Percentiles rank a stretch among this genome's conserved stretches.
These are phyloP conservation scores for Marchantia polymorpha DNA, from an alignment of 225 moss, liverwort and hornwort species.

Conservation along the genomic window DNA sequence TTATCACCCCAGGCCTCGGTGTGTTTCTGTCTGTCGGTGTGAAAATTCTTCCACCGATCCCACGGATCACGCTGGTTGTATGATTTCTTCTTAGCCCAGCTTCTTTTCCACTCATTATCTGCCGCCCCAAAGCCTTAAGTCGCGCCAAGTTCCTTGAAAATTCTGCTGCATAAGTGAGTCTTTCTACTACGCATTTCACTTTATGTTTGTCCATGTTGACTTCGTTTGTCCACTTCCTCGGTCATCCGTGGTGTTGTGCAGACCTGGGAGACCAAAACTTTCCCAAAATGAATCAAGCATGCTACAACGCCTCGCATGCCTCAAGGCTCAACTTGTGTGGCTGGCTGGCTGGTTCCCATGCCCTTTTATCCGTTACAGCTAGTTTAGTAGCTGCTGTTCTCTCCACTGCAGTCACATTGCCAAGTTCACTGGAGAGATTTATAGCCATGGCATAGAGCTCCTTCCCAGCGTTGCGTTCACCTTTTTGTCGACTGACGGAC, in stretches of 20 bases:
- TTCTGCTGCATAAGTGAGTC: not conserved
- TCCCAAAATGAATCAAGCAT: too few species aligned
- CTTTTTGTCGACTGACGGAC: too few species aligned
- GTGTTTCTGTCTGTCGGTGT: not conserved
- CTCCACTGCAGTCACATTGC: too few species aligned
- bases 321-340: not conserved
- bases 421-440: too few species aligned
- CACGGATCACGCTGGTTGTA: not conserved
- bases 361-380: too few species aligned
- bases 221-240: not conserved
- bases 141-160: not conserved
- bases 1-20: not conserved
- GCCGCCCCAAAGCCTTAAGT: not conserved
- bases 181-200: not conserved
- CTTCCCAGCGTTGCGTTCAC: too few species aligned
- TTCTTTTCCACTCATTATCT: not conserved
- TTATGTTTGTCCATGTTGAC: not conserved
- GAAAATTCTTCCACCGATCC: not conserved
- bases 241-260: not conserved
- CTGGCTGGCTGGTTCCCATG: too few species aligned
- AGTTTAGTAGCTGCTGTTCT: too few species aligned
- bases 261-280: not conserved
- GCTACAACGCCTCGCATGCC: not conserved
- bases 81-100: not conserved
- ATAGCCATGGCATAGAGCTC: too few species aligned